phyloP scores from a whole-genome alignment of 2,329 filamentous ascomycete species.

The Claviceps sorghi region DNA sequence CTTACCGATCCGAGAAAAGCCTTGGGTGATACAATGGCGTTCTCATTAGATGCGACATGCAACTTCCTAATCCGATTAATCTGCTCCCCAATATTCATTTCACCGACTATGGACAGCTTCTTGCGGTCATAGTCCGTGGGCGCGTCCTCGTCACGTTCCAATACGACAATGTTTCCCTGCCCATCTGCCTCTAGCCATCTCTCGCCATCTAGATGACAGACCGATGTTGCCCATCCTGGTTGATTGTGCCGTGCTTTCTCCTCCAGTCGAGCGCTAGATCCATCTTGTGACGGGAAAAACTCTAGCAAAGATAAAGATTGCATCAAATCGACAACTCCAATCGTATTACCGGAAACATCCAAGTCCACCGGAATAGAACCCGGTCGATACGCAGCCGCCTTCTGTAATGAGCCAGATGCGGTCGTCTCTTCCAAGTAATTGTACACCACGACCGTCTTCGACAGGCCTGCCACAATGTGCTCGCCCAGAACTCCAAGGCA shows the following conservation, averaged over 20 bases:
- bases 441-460: slow-evolving; percentile 63
- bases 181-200: slow-evolving; percentile 74
- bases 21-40: slow-evolving; percentile 57
- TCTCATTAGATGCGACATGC: slow-evolving; percentile 47
- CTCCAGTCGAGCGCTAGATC: slow-evolving; percentile 45
- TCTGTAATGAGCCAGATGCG: slow-evolving; percentile 45
- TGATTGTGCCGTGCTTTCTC: slow-evolving; percentile 73
- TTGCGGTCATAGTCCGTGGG: slow-evolving; percentile 60
- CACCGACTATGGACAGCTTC: slow-evolving; percentile 58
- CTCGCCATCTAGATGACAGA: slow-evolving; percentile 56
- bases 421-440: slow-evolving; percentile 41
- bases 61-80: slow-evolving; percentile 77
- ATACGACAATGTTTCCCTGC: slow-evolving; percentile 71
- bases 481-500: slow-evolving; percentile 61
- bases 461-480: slow-evolving; percentile 72
- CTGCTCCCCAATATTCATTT: slow-evolving; percentile 81
- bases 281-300: slow-evolving; percentile 44
- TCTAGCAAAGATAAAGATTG: slow-evolving; percentile 75
- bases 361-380: slow-evolving; percentile 75
- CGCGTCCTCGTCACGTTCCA: slow-evolving; percentile 58
- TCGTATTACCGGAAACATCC: slow-evolving; percentile 55
- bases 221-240: slow-evolving; percentile 66
- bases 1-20: slow-evolving; percentile 83
- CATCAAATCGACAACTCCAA: slow-evolving; percentile 85
- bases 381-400: slow-evolving; percentile 62